phyloP scores from a whole-genome alignment of 2,329 filamentous ascomycete genomes.

The Aspergillus calidoustus region DNA sequence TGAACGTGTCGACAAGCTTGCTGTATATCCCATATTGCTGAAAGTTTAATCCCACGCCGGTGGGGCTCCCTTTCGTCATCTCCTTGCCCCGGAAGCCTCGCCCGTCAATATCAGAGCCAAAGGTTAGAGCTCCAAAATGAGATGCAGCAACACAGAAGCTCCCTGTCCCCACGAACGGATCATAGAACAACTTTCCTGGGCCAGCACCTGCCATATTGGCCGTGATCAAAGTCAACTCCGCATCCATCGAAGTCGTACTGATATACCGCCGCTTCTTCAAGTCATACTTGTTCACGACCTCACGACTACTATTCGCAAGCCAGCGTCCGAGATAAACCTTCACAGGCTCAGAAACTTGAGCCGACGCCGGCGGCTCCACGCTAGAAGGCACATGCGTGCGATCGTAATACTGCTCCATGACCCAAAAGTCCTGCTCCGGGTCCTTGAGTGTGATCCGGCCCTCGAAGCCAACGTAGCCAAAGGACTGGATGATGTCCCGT shows the following conservation, averaged over 20 bases:
- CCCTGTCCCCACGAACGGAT: slow-evolving; percentile 94
- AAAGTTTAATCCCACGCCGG: slow-evolving; percentile 71
- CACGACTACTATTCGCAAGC: slow-evolving; percentile 68
- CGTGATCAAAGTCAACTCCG: slow-evolving; percentile 86
- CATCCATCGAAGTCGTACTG: slow-evolving; percentile 96
- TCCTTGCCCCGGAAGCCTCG: slow-evolving; percentile 75
- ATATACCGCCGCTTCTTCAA: slow-evolving; percentile 94
- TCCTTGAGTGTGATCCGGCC: slow-evolving; percentile 78
- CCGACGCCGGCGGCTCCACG: slow-evolving; percentile 31
- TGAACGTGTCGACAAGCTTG: slow-evolving; percentile 76
- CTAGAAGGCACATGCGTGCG: slow-evolving; percentile 13
- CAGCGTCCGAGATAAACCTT: slow-evolving; percentile 73
- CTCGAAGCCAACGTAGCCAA: slow-evolving; percentile 75
- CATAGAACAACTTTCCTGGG: slow-evolving; percentile 85
- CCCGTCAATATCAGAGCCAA: slow-evolving; percentile 93
- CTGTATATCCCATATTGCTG: slow-evolving; percentile 74
- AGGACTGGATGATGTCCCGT: slow-evolving; percentile 77
- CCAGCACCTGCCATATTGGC: slow-evolving; percentile 86
- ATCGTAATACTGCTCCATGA: slow-evolving; percentile 80
- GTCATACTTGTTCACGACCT: slow-evolving; percentile 74
- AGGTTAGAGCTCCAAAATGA: slow-evolving; percentile 81
- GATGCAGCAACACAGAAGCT: slow-evolving; percentile 90
- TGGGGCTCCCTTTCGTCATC: slow-evolving; percentile 51
- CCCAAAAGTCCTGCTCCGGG: slow-evolving; percentile 73
- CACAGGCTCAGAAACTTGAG: slow-evolving; percentile 59